A percentile compares a stretch with the other conserved stretches of the same genome.
These are phyloP conservation scores for Paxillus ammoniavirescens DNA, from an alignment of 768 basidiomycete species.

Conservation along the genomic window DNA sequence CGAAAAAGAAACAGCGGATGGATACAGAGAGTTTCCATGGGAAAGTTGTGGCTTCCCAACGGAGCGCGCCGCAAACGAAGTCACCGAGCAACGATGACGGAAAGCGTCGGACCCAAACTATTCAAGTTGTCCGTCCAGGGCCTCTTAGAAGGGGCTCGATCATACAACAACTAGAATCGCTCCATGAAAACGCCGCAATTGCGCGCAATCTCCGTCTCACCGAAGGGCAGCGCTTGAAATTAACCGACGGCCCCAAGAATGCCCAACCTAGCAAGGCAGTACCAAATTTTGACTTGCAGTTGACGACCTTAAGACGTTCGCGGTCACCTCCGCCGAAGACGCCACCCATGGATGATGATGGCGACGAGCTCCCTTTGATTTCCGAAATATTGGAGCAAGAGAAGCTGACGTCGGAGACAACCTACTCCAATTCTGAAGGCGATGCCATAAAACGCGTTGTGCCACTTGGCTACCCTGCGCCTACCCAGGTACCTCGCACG, in stretches of 20 bases:
- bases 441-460: constrained; percentile 42
- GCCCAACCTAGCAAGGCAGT: constrained; percentile 16
- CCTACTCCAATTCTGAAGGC: constrained; percentile 43
- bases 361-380: constrained; percentile 34
- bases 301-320: constrained; percentile 33
- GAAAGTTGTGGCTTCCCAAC: neutral
- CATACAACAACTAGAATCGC: constrained; percentile 40
- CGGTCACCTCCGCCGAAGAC: constrained; percentile 16
- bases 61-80: constrained; percentile 3
- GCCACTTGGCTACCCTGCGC: constrained; percentile 24
- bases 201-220: constrained; percentile 36
- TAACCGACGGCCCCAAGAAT: constrained; percentile 24
- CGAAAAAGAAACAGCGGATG: constrained; percentile 30
- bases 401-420: constrained; percentile 29
- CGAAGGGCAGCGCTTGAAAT: constrained; percentile 45
- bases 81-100: neutral
- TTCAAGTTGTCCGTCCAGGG: constrained; percentile 18
- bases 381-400: constrained; percentile 33
- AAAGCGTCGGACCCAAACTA: neutral
- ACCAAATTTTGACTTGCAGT: constrained; percentile 51
- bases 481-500: neutral
- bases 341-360: constrained; percentile 29
- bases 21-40: constrained; percentile 18
- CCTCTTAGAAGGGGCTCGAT: constrained; percentile 20
- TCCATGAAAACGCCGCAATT: constrained; percentile 45